Evolutionary conservation across 2,329 filamentous ascomycete genomes (phyloP).

Genomic region (Colletotrichum tofieldiae): DNA sequence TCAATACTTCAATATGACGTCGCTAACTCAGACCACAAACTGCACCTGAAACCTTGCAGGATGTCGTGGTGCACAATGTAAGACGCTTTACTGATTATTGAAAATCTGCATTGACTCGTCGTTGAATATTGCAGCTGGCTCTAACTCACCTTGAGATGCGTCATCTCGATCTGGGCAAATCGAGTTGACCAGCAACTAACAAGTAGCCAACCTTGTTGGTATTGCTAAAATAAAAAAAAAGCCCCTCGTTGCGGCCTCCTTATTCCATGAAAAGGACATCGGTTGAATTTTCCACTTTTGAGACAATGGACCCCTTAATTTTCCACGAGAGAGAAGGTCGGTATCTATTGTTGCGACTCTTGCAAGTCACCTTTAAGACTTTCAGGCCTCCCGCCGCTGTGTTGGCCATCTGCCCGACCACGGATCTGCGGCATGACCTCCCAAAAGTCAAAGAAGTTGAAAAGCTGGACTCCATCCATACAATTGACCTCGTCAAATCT

Average conservation of each 20-base stretch:
- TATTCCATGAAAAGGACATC: not conserved
- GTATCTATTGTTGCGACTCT: not conserved
- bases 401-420: slow-evolving; percentile 62
- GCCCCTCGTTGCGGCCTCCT: too few species aligned
- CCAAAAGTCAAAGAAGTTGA: slow-evolving; percentile 43
- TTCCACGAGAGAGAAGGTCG: not conserved
- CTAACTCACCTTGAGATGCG: too few species aligned
- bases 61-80: too few species aligned
- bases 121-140: too few species aligned
- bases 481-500: slow-evolving; percentile 37
- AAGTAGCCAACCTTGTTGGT: too few species aligned
- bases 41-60: not conserved
- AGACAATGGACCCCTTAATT: not conserved
- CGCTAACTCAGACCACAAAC: not conserved
- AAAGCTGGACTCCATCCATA: slow-evolving; percentile 48
- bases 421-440: slow-evolving; percentile 49
- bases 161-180: too few species aligned
- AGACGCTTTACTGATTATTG: too few species aligned
- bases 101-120: too few species aligned
- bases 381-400: slow-evolving; percentile 53
- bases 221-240: too few species aligned
- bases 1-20: not conserved
- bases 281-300: not conserved
- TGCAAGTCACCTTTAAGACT: not conserved
- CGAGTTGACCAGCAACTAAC: too few species aligned